phyloP scores from a whole-genome alignment of 768 basidiomycete species.

The Suillus decipiens region DNA sequence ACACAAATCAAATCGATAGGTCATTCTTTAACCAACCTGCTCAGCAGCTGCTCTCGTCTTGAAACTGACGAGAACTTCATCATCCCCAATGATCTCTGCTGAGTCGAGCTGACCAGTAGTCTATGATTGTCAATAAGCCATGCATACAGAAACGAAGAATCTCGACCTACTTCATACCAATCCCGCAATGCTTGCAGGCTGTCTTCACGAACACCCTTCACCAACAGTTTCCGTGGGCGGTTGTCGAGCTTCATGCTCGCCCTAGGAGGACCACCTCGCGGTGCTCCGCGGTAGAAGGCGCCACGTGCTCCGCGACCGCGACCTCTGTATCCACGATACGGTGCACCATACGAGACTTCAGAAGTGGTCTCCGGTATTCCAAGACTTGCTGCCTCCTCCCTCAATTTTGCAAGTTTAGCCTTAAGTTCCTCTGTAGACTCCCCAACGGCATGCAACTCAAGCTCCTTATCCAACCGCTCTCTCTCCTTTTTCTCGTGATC shows the following conservation, averaged over 20 bases:
- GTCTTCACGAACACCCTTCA: constrained; percentile 66
- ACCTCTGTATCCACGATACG: constrained; percentile 70
- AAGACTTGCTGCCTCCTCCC: constrained; percentile 79
- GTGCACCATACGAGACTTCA: constrained; percentile 38
- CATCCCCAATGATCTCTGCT: constrained; percentile 53
- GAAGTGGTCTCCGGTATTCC: constrained; percentile 56
- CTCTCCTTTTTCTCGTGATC: constrained; percentile 58
- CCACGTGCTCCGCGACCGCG: constrained; percentile 61
- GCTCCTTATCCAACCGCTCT: constrained; percentile 78
- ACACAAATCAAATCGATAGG: constrained; percentile 6
- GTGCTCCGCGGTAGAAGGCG: constrained; percentile 57
- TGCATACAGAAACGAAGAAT: not conserved
- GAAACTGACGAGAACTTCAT: constrained; percentile 68
- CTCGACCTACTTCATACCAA: constrained; percentile 73
- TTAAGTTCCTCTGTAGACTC: constrained; percentile 70
- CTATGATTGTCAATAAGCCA: constrained; percentile 36
- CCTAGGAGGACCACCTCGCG: constrained; percentile 67
- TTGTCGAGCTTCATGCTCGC: constrained; percentile 89
- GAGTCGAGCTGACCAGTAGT: constrained; percentile 71
- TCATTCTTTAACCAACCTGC: constrained; percentile 50
- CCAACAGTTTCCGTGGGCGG: constrained; percentile 75
- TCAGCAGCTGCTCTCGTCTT: constrained; percentile 73
- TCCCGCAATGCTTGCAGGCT: constrained; percentile 64
- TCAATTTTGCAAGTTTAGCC: constrained; percentile 73
- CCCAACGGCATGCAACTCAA: constrained; percentile 60